A percentile compares a stretch with the other conserved stretches of the same genome.
Evolutionary conservation across 164 flowering plant genomes (phyloP).

Genomic region (Piper longum): DNA sequence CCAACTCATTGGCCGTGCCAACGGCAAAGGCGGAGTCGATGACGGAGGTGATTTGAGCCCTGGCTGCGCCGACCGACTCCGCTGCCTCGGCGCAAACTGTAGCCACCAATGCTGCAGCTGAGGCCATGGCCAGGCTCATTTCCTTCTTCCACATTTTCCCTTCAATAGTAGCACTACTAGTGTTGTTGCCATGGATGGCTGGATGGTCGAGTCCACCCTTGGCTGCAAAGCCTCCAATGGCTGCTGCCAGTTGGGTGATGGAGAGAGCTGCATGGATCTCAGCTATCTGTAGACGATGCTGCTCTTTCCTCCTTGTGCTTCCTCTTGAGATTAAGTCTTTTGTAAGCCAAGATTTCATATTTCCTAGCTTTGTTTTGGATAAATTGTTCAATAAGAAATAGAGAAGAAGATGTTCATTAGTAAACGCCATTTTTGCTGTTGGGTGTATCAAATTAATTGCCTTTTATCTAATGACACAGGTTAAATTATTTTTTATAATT

Average conservation of each 20-base stretch:
- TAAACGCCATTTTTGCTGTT: too few species aligned
- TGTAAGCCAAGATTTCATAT: constrained; percentile 11
- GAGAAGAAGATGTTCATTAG: too few species aligned
- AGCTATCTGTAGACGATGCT: constrained; percentile 15
- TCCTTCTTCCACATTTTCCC: neutral
- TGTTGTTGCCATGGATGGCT: neutral
- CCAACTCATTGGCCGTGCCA: constrained; percentile 10
- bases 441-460: too few species aligned
- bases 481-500: too few species aligned
- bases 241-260: constrained; percentile 19
- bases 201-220: constrained; percentile 1
- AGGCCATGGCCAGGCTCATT: constrained; percentile 10
- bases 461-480: too few species aligned
- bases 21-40: constrained; percentile 1
- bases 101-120: constrained; percentile 20
- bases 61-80: constrained; percentile 16
- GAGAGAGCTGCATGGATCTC: constrained; percentile 23
- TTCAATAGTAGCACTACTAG: neutral
- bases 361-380: constrained; percentile 1
- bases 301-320: constrained; percentile 15
- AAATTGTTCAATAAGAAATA: too few species aligned
- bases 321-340: constrained; percentile 4
- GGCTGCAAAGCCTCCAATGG: constrained; percentile 11
- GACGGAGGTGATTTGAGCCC: constrained; percentile 13
- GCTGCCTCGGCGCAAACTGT: constrained; percentile 24